Evolutionary conservation across 2,329 filamentous ascomycete species (phyloP), one percentile per base, ranked within the genome.

Genomic region (Fragosphaeria purpurea): DNA sequence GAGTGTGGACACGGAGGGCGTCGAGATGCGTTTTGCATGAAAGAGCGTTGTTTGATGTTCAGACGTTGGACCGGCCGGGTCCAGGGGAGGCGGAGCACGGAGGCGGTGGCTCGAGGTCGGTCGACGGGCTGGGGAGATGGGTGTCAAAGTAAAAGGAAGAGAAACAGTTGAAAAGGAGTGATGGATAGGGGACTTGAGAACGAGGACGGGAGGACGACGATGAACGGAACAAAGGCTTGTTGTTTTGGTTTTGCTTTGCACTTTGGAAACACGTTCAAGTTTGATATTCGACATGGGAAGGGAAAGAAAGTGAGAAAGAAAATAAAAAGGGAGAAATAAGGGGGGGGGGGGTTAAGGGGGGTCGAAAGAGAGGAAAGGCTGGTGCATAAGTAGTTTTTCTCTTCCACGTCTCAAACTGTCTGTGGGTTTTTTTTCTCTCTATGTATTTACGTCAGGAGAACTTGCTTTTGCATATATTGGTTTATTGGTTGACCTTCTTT

Each of bases 241-340:
- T 61, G 62, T 59, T 61, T 7, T n/a, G 45, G 44, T 41, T 30
- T 44, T 40, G 44, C 35, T 42, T 30, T 43, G 12, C 38, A 30
- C 42, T 41, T 50, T 50, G 35, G 60, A 65, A 62, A 65, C 61
- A 46, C 63, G 64, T 64, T 63, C 57, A 61, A 61, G 67, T 69
- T 71, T 71, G 70, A 68, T 65, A 68, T 64, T 61, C 57, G 62
- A 67, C 62, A 65, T 60, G 65, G 62, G 56, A 37, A 11, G 50
- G 8, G 30, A 5, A 12, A 8, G 6, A 12, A 22, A 22, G 22
- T n/a, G n/a, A n/a, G n/a, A n/a, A n/a, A n/a, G n/a, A n/a, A n/a
- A n/a, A n/a, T n/a, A n/a, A 5, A 13, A 41, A 30, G 52, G 52
- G 57, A 52, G 53, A n/a, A n/a, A n/a, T n/a, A 47, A 49, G 46